Conservation (phyloP, 2,329 filamentous ascomycete species). For the Clonostachys byssicola region DNA sequence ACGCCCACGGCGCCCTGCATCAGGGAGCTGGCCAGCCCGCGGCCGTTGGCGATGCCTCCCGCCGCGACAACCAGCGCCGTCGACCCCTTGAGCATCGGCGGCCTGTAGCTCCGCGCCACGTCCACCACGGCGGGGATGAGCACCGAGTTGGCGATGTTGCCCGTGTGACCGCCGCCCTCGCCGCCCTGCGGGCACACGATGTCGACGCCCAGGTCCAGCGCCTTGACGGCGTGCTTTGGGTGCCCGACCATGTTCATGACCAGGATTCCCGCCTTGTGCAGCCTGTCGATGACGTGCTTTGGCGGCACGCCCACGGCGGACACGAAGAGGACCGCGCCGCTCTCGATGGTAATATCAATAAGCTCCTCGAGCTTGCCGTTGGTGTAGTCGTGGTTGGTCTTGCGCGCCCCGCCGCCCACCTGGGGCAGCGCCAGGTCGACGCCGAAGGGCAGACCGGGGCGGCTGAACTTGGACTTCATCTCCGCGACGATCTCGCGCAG, state of each 20-base stretch:
- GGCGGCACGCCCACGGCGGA: slow-evolving; percentile 86
- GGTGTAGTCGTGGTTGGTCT: slow-evolving; percentile 96
- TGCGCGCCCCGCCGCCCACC: slow-evolving; percentile 76
- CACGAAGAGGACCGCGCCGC: slow-evolving; percentile 82
- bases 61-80: slow-evolving; percentile 82
- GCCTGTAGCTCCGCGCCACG: slow-evolving; percentile 69
- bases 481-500: slow-evolving; percentile 79
- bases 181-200: slow-evolving; percentile 90
- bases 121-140: slow-evolving; percentile 86
- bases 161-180: slow-evolving; percentile 91
- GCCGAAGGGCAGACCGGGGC: slow-evolving; percentile 75
- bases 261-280: slow-evolving; percentile 76
- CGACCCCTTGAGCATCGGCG: slow-evolving; percentile 62
- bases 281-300: slow-evolving; percentile 61
- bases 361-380: slow-evolving; percentile 83
- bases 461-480: slow-evolving; percentile 69
- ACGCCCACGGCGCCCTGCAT: slow-evolving; percentile 87
- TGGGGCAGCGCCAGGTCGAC: slow-evolving; percentile 90
- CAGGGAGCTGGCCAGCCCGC: slow-evolving; percentile 73
- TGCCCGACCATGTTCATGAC: slow-evolving; percentile 98
- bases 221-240: slow-evolving; percentile 87
- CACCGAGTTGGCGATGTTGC: slow-evolving; percentile 80
- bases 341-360: slow-evolving; percentile 79
- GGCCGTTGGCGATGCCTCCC: slow-evolving; percentile 80
- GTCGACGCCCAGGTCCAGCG: slow-evolving; percentile 80